Evolutionary conservation across 495 filamentous ascomycete species (phyloP).

Genomic region (Aspergillus ostianus): DNA sequence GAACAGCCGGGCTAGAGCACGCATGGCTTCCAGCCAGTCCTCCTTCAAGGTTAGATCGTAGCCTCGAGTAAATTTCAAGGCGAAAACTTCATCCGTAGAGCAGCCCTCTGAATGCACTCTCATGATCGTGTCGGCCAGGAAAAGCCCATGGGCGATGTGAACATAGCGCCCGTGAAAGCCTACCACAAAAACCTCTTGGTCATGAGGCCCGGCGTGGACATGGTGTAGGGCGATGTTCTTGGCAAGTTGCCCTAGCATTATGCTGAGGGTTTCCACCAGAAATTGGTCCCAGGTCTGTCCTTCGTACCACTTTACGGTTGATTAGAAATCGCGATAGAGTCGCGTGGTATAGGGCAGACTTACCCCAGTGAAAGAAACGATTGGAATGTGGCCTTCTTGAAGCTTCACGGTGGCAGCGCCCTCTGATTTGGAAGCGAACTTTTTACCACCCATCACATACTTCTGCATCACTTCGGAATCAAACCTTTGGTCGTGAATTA

Average conservation of each 20-base stretch:
- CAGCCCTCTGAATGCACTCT: conserved; percentile 7
- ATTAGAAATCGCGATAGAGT: background rate
- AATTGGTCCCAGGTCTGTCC: conserved; percentile 12
- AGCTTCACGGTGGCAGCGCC: background rate
- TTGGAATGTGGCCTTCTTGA: background rate
- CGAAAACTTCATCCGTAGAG: conserved; percentile 4
- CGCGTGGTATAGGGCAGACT: background rate
- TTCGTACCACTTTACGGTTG: conserved; percentile 6
- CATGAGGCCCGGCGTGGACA: background rate
- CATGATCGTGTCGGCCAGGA: conserved; percentile 1
- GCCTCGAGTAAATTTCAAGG: background rate
- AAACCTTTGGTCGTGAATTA: background rate
- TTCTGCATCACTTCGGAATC: background rate
- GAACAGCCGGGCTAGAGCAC: background rate
- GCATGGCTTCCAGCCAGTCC: conserved; percentile 1
- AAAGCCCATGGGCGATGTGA: conserved; percentile 3
- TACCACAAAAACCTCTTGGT: background rate
- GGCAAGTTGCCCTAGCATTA: conserved; percentile 12
- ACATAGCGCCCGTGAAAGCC: conserved; percentile 6
- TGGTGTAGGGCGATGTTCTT: conserved; percentile 1
- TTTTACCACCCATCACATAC: conserved; percentile 5
- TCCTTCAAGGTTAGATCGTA: background rate
- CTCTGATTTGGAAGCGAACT: background rate
- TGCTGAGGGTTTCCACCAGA: conserved; percentile 10
- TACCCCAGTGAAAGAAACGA: conserved; percentile 10